phyloP scores from a whole-genome alignment of 1,284 basidiomycete species.

The Cutaneotrichosporon cavernicola region DNA sequence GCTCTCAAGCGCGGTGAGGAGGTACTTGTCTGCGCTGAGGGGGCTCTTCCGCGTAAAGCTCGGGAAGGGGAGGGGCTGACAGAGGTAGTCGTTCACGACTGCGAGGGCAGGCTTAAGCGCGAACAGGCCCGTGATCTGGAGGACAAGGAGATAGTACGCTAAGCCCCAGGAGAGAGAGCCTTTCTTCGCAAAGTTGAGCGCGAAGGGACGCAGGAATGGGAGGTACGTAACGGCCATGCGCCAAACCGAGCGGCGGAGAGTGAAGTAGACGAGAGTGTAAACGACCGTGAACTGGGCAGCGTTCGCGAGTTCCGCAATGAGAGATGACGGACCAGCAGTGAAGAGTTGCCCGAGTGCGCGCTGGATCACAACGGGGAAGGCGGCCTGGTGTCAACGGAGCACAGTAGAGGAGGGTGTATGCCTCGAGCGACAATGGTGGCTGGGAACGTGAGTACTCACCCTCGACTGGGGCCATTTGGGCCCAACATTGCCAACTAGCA shows the following conservation, averaged over 20 bases:
- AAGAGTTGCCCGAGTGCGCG: conserved; percentile 18
- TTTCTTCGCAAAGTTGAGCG: conserved; percentile 42
- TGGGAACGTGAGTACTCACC: background rate
- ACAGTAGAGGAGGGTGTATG: background rate
- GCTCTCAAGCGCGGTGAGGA: conserved; percentile 40
- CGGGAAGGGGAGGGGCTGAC: conserved; percentile 45
- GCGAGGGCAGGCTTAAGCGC: conserved; percentile 33
- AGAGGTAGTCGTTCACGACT: conserved; percentile 40
- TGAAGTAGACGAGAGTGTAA: conserved; percentile 27
- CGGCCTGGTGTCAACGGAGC: conserved; percentile 14
- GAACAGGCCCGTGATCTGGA: conserved; percentile 31
- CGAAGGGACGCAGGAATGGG: conserved; percentile 35
- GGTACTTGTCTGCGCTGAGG: conserved; percentile 38
- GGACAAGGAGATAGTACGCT: conserved; percentile 30
- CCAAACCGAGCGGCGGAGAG: conserved; percentile 24
- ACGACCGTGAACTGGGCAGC: conserved; percentile 11
- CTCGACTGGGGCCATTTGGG: conserved; percentile 34
- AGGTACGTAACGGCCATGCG: conserved; percentile 23
- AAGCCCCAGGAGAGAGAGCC: conserved; percentile 29
- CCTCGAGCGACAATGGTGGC: background rate
- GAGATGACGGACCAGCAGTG: background rate
- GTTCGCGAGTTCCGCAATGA: conserved; percentile 9
- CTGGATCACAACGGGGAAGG: conserved; percentile 28
- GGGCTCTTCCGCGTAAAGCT: conserved; percentile 40
- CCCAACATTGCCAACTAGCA: conserved; percentile 27